Evolutionary conservation across 1,284 basidiomycete species (phyloP).

Genomic region (Leccinum subrobustum): DNA sequence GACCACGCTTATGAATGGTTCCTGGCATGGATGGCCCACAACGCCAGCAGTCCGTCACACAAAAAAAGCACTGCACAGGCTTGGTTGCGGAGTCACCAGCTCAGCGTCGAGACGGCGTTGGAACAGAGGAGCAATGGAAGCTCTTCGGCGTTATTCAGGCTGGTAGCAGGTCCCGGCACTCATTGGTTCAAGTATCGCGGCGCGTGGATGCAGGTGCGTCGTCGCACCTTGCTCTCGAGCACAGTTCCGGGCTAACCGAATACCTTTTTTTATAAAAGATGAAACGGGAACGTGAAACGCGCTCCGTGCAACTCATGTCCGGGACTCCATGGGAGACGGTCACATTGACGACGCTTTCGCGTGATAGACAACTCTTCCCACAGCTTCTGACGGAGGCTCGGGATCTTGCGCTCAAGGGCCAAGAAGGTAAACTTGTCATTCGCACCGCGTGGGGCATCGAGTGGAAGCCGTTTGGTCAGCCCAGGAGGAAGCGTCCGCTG

Average conservation of each 20-base stretch:
- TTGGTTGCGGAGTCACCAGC: slow-evolving; percentile 81
- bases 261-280: slow-evolving; percentile 50
- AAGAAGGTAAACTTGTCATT: slow-evolving; percentile 94
- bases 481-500: slow-evolving; percentile 83
- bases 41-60: slow-evolving; percentile 42
- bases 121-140: slow-evolving; percentile 90
- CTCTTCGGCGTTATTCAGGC: slow-evolving; percentile 83
- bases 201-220: slow-evolving; percentile 92
- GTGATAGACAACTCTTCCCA: slow-evolving; percentile 82
- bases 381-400: slow-evolving; percentile 84
- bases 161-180: slow-evolving; percentile 93
- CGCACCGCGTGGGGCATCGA: slow-evolving; percentile 97
- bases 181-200: slow-evolving; percentile 91
- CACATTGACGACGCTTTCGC: slow-evolving; percentile 88
- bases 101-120: slow-evolving; percentile 91
- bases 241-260: slow-evolving; percentile 8
- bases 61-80: slow-evolving; percentile 34
- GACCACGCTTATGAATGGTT: slow-evolving; percentile 98
- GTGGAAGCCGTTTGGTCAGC: slow-evolving; percentile 95
- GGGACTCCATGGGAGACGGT: slow-evolving; percentile 98
- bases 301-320: slow-evolving; percentile 88
- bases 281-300: slow-evolving; percentile 90
- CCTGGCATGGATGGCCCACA: slow-evolving; percentile 91
- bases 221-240: slow-evolving; percentile 3
- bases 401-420: slow-evolving; percentile 80